These are phyloP conservation scores for Neonectria neomacrospora DNA, from an alignment of 2,329 filamentous ascomycete genomes.

Conservation along the genomic window DNA sequence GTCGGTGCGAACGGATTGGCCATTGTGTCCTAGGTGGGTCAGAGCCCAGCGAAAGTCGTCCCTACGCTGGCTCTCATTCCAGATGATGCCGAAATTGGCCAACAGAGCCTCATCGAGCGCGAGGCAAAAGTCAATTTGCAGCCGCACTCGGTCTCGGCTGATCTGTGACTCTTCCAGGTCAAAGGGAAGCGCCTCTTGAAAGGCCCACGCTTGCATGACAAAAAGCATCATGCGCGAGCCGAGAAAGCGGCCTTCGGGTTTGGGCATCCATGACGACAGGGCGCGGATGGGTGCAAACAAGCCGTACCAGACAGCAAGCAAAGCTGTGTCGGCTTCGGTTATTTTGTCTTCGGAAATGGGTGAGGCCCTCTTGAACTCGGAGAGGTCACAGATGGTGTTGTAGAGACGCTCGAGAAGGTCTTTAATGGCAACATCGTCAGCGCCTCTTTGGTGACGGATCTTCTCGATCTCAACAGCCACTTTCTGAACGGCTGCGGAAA, in stretches of 20 bases:
- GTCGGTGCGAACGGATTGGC: background rate
- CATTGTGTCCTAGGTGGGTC: background rate
- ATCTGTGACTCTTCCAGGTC: background rate
- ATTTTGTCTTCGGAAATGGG: background rate
- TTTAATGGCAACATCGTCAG: background rate
- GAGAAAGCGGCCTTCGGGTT: background rate
- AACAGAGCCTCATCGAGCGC: background rate
- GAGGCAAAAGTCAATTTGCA: slow-evolving; percentile 1
- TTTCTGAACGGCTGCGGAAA: background rate
- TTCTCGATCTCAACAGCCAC: background rate
- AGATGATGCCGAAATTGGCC: background rate
- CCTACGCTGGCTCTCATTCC: background rate
- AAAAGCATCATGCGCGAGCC: background rate
- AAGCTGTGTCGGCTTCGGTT: background rate
- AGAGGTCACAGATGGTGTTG: slow-evolving; percentile 1
- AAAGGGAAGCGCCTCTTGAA: background rate
- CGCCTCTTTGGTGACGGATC: background rate
- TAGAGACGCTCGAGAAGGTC: background rate
- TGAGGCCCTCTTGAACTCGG: background rate
- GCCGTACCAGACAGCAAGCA: background rate
- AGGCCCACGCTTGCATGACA: background rate
- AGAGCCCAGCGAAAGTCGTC: background rate
- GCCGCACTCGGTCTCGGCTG: background rate
- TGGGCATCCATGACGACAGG: background rate
- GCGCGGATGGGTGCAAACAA: background rate